phyloP scores from a whole-genome alignment of 2,329 filamentous ascomycete genomes.

The Cryphonectria parasitica region DNA sequence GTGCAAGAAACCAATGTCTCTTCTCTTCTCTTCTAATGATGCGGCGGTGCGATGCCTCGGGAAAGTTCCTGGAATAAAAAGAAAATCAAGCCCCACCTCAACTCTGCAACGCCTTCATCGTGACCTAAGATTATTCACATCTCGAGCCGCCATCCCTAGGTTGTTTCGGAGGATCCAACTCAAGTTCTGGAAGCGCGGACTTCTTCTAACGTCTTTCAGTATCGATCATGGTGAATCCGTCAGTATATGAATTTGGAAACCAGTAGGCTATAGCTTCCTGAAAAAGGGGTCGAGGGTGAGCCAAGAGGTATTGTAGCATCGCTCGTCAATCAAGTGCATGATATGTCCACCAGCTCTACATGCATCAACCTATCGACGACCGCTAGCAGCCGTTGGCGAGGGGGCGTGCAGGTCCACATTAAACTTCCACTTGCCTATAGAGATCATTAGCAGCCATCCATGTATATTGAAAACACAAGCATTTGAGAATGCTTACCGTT shows the following conservation, averaged over 20 bases:
- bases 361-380: conserved; percentile 31
- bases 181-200: not conserved
- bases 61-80: not conserved
- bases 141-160: not conserved
- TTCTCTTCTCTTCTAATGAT: conserved; percentile 21
- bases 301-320: not conserved
- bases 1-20: conserved; percentile 19
- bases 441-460: conserved; percentile 33
- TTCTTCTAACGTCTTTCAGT: not conserved
- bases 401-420: conserved; percentile 41
- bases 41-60: conserved; percentile 2
- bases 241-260: not conserved
- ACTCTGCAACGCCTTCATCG: not conserved
- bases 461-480: not conserved
- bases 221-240: not conserved
- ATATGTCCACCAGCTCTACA: not conserved
- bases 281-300: not conserved
- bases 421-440: conserved; percentile 52
- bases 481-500: conserved; percentile 63
- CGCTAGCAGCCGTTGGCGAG: conserved; percentile 30
- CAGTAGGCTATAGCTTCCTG: not conserved
- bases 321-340: not conserved
- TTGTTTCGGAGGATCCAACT: not conserved
- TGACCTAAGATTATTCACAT: not conserved
- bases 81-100: not conserved